phyloP scores from a whole-genome alignment of 352 stramenopile species.

The Pythium plurisporium region DNA sequence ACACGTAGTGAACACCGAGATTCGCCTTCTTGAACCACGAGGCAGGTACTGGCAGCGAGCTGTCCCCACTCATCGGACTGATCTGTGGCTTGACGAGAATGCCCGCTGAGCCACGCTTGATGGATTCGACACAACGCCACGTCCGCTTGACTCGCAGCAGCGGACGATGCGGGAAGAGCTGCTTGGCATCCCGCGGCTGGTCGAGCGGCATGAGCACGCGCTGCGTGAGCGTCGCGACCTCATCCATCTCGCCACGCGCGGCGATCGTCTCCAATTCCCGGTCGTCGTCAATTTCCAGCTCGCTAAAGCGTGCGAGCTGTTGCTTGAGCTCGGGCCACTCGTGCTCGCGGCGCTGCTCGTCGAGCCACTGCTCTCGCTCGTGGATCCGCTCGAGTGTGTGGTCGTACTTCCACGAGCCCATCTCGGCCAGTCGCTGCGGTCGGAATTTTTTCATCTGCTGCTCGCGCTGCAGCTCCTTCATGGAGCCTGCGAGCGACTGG shows the following conservation, averaged over 20 bases:
- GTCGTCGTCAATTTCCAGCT: constrained; percentile 16
- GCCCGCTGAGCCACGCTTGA: constrained; percentile 59
- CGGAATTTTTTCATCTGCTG: constrained; percentile 83
- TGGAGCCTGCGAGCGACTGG: constrained; percentile 52
- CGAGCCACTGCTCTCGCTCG: constrained; percentile 57
- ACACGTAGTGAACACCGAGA: constrained; percentile 69
- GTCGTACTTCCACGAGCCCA: constrained; percentile 74
- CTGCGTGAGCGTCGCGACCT: constrained; percentile 54
- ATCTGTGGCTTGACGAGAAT: constrained; percentile 91
- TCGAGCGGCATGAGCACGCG: constrained; percentile 61
- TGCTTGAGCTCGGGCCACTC: constrained; percentile 52
- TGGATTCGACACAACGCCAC: constrained; percentile 84
- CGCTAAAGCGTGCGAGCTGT: constrained; percentile 31
- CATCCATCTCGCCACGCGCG: constrained; percentile 35
- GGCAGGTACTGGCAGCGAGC: constrained; percentile 65
- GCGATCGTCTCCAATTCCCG: constrained; percentile 23
- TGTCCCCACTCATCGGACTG: constrained; percentile 87
- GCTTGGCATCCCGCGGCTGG: constrained; percentile 43
- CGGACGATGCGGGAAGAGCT: constrained; percentile 58
- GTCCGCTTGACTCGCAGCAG: constrained; percentile 77
- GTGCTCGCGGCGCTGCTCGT: constrained; percentile 49
- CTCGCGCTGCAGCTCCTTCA: constrained; percentile 78
- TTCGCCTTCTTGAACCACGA: constrained; percentile 88
- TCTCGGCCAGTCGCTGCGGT: constrained; percentile 57
- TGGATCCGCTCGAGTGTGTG: constrained; percentile 44